A percentile compares a stretch with the other conserved stretches of the same genome.
phyloP scores from a whole-genome alignment of 768 basidiomycete species.

The Serendipita sp. region DNA sequence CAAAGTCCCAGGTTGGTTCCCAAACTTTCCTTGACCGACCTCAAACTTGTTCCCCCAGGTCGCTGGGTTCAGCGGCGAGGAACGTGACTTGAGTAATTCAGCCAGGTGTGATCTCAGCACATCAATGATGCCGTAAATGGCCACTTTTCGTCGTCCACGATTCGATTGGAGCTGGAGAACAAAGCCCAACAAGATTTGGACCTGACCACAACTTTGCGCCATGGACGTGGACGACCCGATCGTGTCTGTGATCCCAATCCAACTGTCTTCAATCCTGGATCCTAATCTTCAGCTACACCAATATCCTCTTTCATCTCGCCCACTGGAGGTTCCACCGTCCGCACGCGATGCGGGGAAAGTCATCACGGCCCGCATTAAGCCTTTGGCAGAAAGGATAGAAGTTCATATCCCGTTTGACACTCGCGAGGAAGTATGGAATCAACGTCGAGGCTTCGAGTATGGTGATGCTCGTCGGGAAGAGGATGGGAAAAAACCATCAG shows the following conservation, averaged over 20 bases:
- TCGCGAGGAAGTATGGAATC: slow-evolving; percentile 66
- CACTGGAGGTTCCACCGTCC: slow-evolving; percentile 62
- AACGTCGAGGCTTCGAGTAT: slow-evolving; percentile 48
- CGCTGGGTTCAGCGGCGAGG: too few relatives aligned
- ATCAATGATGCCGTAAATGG: too few relatives aligned
- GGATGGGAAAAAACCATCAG: slow-evolving; percentile 49
- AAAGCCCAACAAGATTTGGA: neutral
- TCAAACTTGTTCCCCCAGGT: too few relatives aligned
- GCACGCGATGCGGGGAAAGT: slow-evolving; percentile 57
- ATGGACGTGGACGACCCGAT: slow-evolving; percentile 38
- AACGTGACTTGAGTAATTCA: too few relatives aligned
- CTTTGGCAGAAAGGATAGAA: slow-evolving; percentile 44
- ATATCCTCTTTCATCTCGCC: slow-evolving; percentile 58
- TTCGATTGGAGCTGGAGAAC: too few relatives aligned
- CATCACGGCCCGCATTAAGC: slow-evolving; percentile 58
- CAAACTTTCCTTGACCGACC: too few relatives aligned
- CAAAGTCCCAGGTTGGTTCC: too few relatives aligned
- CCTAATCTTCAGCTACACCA: slow-evolving; percentile 66
- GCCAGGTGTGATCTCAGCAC: too few relatives aligned
- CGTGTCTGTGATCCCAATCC: slow-evolving; percentile 52
- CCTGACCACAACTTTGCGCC: slow-evolving; percentile 1
- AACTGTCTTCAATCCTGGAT: slow-evolving; percentile 43
- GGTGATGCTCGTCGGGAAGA: slow-evolving; percentile 54
- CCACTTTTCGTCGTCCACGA: too few relatives aligned
- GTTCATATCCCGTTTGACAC: slow-evolving; percentile 72